Evolutionary conservation across 1,284 basidiomycete species (phyloP).

Genomic region (Anthracocystis walkeri): DNA sequence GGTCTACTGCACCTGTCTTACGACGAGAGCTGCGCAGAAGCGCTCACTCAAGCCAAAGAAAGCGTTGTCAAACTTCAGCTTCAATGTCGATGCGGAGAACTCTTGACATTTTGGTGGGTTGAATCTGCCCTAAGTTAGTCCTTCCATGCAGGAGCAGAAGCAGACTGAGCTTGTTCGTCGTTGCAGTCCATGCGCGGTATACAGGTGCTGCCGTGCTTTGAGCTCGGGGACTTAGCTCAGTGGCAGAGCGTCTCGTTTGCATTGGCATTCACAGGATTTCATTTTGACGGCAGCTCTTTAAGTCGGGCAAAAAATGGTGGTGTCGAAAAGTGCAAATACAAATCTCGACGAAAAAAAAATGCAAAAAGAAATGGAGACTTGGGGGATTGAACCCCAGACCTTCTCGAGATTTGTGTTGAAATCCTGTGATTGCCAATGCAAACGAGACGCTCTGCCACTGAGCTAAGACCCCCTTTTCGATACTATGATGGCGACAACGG

Average conservation of each 20-base stretch:
- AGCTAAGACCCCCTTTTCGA: constrained; percentile 37
- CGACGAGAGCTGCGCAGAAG: neutral
- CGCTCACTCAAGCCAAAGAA: neutral
- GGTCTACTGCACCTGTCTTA: neutral
- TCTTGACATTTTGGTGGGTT: neutral
- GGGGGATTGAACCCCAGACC: constrained; percentile 55
- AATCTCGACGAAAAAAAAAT: constrained; percentile 2
- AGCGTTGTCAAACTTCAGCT: neutral
- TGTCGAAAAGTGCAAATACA: constrained; percentile 10
- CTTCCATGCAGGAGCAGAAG: no score
- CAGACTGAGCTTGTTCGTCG: neutral
- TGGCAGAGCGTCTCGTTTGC: constrained; percentile 52
- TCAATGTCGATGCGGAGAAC: neutral
- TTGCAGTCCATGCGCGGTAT: no score
- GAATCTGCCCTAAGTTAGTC: no score
- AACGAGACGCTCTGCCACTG: constrained; percentile 54
- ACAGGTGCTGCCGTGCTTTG: no score
- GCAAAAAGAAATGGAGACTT: constrained; percentile 31
- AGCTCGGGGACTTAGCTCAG: constrained; percentile 41
- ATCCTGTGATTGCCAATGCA: constrained; percentile 15
- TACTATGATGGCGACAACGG: neutral
- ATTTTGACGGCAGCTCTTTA: neutral
- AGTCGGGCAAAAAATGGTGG: constrained; percentile 4
- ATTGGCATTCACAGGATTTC: neutral
- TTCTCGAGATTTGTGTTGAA: constrained; percentile 29